A percentile compares a stretch with the other conserved stretches of the same genome.
Evolutionary conservation across 345 rosid genomes (phyloP).

Genomic region (Lumnitzera littorea): DNA sequence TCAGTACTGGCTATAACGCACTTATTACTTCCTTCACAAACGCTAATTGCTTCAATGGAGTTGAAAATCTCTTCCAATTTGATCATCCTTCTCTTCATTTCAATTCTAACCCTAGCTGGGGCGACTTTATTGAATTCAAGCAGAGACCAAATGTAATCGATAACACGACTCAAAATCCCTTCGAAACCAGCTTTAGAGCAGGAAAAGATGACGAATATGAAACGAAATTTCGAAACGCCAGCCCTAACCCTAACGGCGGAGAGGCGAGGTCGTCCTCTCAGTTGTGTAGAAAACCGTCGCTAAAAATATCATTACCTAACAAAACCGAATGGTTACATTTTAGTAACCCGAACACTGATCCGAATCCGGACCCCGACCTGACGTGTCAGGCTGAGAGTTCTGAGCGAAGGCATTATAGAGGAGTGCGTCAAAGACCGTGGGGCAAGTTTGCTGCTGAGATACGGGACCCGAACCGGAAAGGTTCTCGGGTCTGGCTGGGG

Average conservation of each 20-base stretch:
- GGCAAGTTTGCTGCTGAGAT: slow-evolving; percentile 93
- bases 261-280: slow-evolving; percentile 8
- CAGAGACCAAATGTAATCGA: slow-evolving; percentile 37
- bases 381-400: slow-evolving; percentile 8
- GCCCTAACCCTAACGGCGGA: not conserved
- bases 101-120: not conserved
- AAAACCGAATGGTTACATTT: slow-evolving; percentile 44
- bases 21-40: slow-evolving; percentile 7
- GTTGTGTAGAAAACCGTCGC: slow-evolving; percentile 30
- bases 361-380: slow-evolving; percentile 9
- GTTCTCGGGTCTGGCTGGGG: slow-evolving; percentile 73
- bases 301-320: slow-evolving; percentile 39
- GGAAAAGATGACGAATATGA: not conserved
- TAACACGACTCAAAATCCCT: slow-evolving; percentile 23
- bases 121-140: slow-evolving; percentile 18
- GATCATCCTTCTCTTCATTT: not conserved
- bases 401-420: slow-evolving; percentile 53
- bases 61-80: not conserved
- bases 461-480: slow-evolving; percentile 65
- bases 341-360: not conserved
- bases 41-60: slow-evolving; percentile 4
- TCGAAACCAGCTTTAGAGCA: not conserved
- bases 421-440: slow-evolving; percentile 81
- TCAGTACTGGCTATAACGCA: slow-evolving; percentile 15
- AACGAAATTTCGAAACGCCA: too few species aligned